Base-by-base conservation (phyloP, 257 asterid species). In the Lithospermum erythrorhizon region DNA sequence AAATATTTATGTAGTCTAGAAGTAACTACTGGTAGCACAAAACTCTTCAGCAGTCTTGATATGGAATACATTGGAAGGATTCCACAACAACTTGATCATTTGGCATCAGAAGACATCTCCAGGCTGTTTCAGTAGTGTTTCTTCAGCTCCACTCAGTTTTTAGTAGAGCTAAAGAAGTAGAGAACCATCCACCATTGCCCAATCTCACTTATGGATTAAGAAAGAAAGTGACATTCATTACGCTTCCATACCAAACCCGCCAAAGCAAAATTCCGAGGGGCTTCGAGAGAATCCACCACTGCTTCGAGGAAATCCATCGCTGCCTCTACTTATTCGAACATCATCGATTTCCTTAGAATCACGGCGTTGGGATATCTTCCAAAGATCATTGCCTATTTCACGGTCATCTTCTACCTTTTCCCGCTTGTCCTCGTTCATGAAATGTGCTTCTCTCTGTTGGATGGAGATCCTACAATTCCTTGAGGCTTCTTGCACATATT, bases 381-480 rank as follows among this genome's bases (percentile, higher is more conserved):
- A 65, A 47, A 78, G 66, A 68, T 70, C 83, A 54, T 69, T 71
- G 17, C 76, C 83, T 63, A 78, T 75, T 56, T 75, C 81, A 4
- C 59, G 66, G 67, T 75, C 75, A 30, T 79, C 77, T 75, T 79
- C 83, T 19, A 79, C 81, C 72, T 75, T 78, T 11, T 45, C 75
- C 45, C 73, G 61, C 62, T 63, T 63, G 54, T 68, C 72, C 58
- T 72, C 76, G 3, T 55, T 56, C 21, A 51, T 3, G 32, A 55
- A 29, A 32, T 64, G 68, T 6, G 41, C 29, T 21, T 59, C 20
- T 35, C 65, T 35, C 61, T 57, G 68, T 18, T 61, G 71, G 45
- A 57, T 49, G 48, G 61, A 41, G 5, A 59, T 63, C 58, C 47
- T 57, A 21, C 65, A 59, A 58, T 72, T 66, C 65, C 58, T 70